A percentile compares a stretch with the other conserved stretches of the same genome.
These are phyloP conservation scores for Lenzites betulinus DNA, from an alignment of 768 basidiomycete genomes.

Conservation along the genomic window DNA sequence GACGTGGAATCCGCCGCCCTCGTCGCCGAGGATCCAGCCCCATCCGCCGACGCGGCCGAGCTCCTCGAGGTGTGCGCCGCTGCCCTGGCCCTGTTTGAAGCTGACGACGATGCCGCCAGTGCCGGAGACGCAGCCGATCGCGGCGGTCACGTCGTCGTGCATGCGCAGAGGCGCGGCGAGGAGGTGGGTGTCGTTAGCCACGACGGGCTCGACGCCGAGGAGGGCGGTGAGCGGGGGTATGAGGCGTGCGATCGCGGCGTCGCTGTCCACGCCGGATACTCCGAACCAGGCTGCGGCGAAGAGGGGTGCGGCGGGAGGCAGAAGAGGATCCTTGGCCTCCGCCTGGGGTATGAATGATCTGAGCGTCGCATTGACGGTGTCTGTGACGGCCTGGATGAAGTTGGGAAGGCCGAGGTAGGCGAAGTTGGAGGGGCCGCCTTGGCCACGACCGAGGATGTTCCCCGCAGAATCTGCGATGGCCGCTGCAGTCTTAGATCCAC, in stretches of 20 bases:
- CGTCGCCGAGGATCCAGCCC: constrained; percentile 86
- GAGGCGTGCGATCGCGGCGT: constrained; percentile 58
- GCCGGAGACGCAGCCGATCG: constrained; percentile 75
- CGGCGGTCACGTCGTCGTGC: constrained; percentile 57
- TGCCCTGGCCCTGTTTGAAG: constrained; percentile 40
- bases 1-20: constrained; percentile 80
- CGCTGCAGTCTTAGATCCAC: constrained; percentile 85
- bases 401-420: constrained; percentile 69
- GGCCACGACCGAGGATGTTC: constrained; percentile 63
- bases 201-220: constrained; percentile 54
- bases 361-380: constrained; percentile 58
- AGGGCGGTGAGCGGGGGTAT: constrained; percentile 55
- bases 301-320: constrained; percentile 32
- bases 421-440: constrained; percentile 83
- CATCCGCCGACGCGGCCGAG: constrained; percentile 76
- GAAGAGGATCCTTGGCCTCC: constrained; percentile 39
- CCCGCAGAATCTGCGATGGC: constrained; percentile 64
- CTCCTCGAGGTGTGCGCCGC: constrained; percentile 49
- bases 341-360: constrained; percentile 42
- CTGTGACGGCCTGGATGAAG: constrained; percentile 55
- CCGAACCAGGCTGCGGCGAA: constrained; percentile 84
- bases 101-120: constrained; percentile 79
- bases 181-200: constrained; percentile 84
- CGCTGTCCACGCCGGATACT: constrained; percentile 79
- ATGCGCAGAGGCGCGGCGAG: constrained; percentile 77